Conservation (phyloP, 2,329 filamentous ascomycete genomes). For the Calonectria crousiana region DNA sequence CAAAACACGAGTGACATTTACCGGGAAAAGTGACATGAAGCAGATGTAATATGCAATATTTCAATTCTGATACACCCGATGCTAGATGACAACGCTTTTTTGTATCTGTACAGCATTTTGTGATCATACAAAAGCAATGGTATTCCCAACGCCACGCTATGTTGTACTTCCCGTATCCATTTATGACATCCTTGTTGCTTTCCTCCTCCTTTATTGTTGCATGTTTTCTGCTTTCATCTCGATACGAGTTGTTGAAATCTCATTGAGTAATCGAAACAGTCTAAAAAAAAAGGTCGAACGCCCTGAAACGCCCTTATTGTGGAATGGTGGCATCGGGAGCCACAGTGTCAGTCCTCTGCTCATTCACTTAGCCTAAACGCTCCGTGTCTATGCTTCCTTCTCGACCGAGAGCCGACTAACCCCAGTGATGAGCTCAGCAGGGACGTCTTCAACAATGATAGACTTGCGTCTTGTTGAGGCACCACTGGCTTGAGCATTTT, state of each 20-base stretch:
- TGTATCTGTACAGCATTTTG: slow-evolving; percentile 33
- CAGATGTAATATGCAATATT: neutral
- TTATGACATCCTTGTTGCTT: slow-evolving; percentile 11
- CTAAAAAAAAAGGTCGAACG: slow-evolving; percentile 5
- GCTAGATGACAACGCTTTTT: slow-evolving; percentile 34
- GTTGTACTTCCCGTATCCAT: slow-evolving; percentile 35
- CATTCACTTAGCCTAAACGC: slow-evolving; percentile 42
- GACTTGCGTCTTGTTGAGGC: slow-evolving; percentile 30
- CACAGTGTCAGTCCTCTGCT: slow-evolving; percentile 35
- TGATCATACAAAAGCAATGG: slow-evolving; percentile 37
- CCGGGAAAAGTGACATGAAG: neutral
- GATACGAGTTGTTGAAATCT: slow-evolving; percentile 41
- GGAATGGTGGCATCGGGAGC: slow-evolving; percentile 24
- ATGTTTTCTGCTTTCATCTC: neutral
- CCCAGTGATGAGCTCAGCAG: slow-evolving; percentile 71
- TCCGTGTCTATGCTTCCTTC: slow-evolving; percentile 47
- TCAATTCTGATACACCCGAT: slow-evolving; percentile 7
- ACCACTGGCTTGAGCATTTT: slow-evolving; percentile 32
- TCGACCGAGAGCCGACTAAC: slow-evolving; percentile 65
- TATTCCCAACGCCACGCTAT: slow-evolving; percentile 52
- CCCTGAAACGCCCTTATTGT: slow-evolving; percentile 33
- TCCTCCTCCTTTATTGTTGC: neutral
- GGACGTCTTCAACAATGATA: slow-evolving; percentile 58
- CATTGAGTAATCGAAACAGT: slow-evolving; percentile 36
- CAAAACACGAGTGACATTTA: neutral